phyloP scores from a whole-genome alignment of 2,329 filamentous ascomycete species.

The Paradendryphiella salina region DNA sequence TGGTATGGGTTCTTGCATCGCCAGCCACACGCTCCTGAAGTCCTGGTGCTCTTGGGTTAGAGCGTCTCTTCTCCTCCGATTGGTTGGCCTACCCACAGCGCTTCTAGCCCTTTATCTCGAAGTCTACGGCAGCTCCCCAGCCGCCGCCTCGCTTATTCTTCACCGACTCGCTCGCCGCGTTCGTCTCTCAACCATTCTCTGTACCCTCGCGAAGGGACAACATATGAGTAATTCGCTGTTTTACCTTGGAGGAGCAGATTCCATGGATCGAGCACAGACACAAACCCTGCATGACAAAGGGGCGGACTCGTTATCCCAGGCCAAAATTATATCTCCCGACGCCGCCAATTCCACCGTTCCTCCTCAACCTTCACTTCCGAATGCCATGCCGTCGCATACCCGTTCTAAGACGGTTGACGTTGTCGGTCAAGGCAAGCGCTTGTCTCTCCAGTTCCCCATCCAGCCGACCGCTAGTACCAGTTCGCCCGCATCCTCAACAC shows the following conservation, averaged over 20 bases:
- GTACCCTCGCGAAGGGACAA: slow-evolving; percentile 28
- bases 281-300: slow-evolving; percentile 35
- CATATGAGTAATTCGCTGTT: slow-evolving; percentile 27
- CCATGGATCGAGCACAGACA: slow-evolving; percentile 39
- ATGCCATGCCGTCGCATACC: slow-evolving; percentile 33
- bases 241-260: slow-evolving; percentile 25
- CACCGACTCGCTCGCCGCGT: slow-evolving; percentile 42
- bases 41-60: slow-evolving; percentile 36
- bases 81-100: slow-evolving; percentile 34
- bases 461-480: slow-evolving; percentile 45
- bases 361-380: slow-evolving; percentile 17
- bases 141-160: slow-evolving; percentile 39
- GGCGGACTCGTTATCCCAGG: slow-evolving; percentile 20
- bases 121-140: slow-evolving; percentile 35
- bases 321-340: slow-evolving; percentile 16
- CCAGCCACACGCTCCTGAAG: slow-evolving; percentile 34
- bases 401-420: slow-evolving; percentile 44
- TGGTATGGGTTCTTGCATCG: slow-evolving; percentile 41
- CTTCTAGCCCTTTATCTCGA: slow-evolving; percentile 40
- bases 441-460: slow-evolving; percentile 56
- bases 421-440: slow-evolving; percentile 48
- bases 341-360: slow-evolving; percentile 17
- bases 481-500: slow-evolving; percentile 38
- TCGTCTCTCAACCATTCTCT: slow-evolving; percentile 29
- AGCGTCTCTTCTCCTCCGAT: slow-evolving; percentile 28